A percentile compares a stretch with the other conserved stretches of the same genome.
phyloP scores from a whole-genome alignment of 176 grass and related monocot genomes.

The Poa annua region DNA sequence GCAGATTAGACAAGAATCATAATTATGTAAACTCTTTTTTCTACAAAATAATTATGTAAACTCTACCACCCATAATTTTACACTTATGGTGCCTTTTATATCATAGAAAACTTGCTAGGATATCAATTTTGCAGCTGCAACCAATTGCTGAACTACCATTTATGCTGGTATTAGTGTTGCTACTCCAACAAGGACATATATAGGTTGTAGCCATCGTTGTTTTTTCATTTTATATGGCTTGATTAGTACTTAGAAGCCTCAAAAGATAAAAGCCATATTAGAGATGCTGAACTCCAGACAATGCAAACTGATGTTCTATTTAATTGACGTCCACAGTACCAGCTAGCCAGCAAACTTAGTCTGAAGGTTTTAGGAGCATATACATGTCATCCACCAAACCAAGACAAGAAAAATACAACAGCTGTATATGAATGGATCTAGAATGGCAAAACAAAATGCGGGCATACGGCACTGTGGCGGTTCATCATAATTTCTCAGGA shows the following conservation, averaged over 20 bases:
- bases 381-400: background rate
- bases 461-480: background rate
- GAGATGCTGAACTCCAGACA: background rate
- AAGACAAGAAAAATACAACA: background rate
- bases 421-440: background rate
- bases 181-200: background rate
- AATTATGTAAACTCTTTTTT: no score
- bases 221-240: background rate
- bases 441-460: background rate
- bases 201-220: background rate
- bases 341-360: background rate
- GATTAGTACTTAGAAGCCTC: background rate
- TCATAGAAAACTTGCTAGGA: background rate
- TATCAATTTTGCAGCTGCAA: background rate
- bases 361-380: background rate
- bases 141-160: background rate
- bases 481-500: slow-evolving; percentile 18
- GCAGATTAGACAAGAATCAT: background rate
- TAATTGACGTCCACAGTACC: background rate
- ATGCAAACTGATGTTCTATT: background rate
- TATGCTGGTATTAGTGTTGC: background rate
- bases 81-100: background rate
- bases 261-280: background rate
- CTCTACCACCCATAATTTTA: background rate
- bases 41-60: no score